Evolutionary conservation across 2,329 filamentous ascomycete genomes (phyloP).

Genomic region (Neopestalotiopsis sp.): DNA sequence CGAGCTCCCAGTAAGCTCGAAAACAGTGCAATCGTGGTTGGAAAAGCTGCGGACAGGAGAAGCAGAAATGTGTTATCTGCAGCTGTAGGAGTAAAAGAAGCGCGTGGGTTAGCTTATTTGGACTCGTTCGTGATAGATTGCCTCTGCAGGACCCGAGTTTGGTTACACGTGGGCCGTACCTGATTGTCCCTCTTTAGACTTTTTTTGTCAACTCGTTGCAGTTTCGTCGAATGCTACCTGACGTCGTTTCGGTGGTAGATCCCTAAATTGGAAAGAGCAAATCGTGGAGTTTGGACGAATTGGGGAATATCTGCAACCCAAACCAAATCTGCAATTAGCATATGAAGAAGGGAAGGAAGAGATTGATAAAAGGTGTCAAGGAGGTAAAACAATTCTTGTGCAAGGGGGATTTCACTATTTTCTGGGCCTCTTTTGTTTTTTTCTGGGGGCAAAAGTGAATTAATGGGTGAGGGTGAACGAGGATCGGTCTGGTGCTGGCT

Average conservation of each 20-base stretch:
- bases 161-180: conserved; percentile 8
- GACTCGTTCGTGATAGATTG: conserved; percentile 2
- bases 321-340: conserved; percentile 16
- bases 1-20: conserved; percentile 21
- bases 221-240: conserved; percentile 16
- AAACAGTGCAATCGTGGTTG: conserved; percentile 19
- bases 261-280: conserved; percentile 18
- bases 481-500: too few relatives aligned
- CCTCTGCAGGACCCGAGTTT: neutral
- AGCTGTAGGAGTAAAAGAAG: neutral
- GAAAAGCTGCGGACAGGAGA: neutral
- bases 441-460: conserved; percentile 1
- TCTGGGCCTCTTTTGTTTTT: neutral
- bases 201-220: conserved; percentile 1
- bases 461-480: neutral
- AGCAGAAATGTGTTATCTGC: conserved; percentile 13
- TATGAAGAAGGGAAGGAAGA: conserved; percentile 8
- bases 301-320: conserved; percentile 16
- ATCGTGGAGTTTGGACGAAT: conserved; percentile 15
- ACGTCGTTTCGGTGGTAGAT: conserved; percentile 17
- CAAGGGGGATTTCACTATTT: conserved; percentile 1
- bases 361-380: neutral
- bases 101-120: neutral
- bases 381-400: neutral
- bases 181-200: neutral